Base-by-base conservation (phyloP, 2,329 filamentous ascomycete species). In the Fusarium nygamai region DNA sequence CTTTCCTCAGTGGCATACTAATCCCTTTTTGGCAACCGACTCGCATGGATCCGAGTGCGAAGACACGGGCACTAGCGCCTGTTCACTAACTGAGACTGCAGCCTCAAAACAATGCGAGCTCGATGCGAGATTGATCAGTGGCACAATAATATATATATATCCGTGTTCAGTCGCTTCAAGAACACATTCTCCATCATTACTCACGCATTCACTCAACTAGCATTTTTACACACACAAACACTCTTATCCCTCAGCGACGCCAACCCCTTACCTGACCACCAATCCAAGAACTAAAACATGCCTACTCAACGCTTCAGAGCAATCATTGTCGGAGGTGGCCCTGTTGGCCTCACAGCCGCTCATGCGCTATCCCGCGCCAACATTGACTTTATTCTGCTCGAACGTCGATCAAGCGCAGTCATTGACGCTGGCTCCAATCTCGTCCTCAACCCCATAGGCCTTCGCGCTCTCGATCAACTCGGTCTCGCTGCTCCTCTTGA, bases 351-450 rank as follows among this genome's bases (percentile, higher is more conserved):
- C 5, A 73, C 69, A 1, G 76, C 80, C 4, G 80, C 80, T 3
- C 78, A 80, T 20, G 70, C 77, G 1, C 71, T 81, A 4, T 64
- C 66, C 8, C 74, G 58, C 6, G 80, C 79, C 10, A 70, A 72
- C n/a, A 81, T 85, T 41, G 81, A 85, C 61, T 85, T 83, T 17
- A 72, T 83, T 46, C 61, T 85, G 13, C 81, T 85, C 3, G 84
- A 85, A 59, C 70, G 77, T 17, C 78, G 80, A 4, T 34, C 71
- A 3, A 69, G 74, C 1, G 34, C 82, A 16, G 64, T 80, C 66
- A 64, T 78, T 46, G 76, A 83, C 69, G 78, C 79, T 20, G 76
- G 78, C 29, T 76, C 79, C 27, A 76, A 81, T 76, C 69, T 84
- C 59, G 75, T 81, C 20, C 68, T 85, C 59, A 69, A 79, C 72